A percentile compares a stretch with the other conserved stretches of the same genome.
These are phyloP conservation scores for Aspergillus brunneoviolaceus DNA, from an alignment of 2,329 filamentous ascomycete genomes.

Conservation along the genomic window DNA sequence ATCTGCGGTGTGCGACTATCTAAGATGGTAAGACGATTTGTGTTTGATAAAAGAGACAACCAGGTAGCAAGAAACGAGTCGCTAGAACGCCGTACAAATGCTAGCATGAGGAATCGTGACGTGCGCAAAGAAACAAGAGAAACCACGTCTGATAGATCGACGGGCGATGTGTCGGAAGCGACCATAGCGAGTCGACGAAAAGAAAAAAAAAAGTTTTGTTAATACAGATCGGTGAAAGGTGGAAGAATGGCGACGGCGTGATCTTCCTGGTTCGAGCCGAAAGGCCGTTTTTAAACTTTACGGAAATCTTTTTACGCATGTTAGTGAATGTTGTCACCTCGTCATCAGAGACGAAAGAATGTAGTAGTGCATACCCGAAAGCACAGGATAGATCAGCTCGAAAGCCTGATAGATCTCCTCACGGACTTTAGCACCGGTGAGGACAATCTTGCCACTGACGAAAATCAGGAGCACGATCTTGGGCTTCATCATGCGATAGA, in stretches of 20 bases:
- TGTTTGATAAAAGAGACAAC: constrained; percentile 16
- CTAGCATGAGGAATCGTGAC: constrained; percentile 42
- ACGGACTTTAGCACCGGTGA: constrained; percentile 95
- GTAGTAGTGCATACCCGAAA: constrained; percentile 66
- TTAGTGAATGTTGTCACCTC: not conserved
- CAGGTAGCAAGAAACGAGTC: constrained; percentile 28
- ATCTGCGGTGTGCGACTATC: constrained; percentile 42
- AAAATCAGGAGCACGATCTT: constrained; percentile 98
- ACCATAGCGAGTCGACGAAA: constrained; percentile 13
- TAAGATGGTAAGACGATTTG: constrained; percentile 35
- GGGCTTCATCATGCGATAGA: constrained; percentile 99
- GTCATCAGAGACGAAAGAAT: not conserved
- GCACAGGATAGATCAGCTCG: constrained; percentile 94
- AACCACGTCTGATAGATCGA: not conserved
- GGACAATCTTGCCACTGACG: constrained; percentile 95
- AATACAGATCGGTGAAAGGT: constrained; percentile 28
- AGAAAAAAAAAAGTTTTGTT: constrained; percentile 22
- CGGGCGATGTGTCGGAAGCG: constrained; percentile 13
- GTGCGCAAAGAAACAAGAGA: constrained; percentile 17
- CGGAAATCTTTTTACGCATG: constrained; percentile 55
- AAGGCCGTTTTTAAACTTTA: constrained; percentile 52
- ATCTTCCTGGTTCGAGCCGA: constrained; percentile 18
- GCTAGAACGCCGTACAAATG: constrained; percentile 48
- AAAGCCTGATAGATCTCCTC: constrained; percentile 98
- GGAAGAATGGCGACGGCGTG: constrained; percentile 14